phyloP scores from a whole-genome alignment of 495 filamentous ascomycete species.

The Aspergillus sparsus region DNA sequence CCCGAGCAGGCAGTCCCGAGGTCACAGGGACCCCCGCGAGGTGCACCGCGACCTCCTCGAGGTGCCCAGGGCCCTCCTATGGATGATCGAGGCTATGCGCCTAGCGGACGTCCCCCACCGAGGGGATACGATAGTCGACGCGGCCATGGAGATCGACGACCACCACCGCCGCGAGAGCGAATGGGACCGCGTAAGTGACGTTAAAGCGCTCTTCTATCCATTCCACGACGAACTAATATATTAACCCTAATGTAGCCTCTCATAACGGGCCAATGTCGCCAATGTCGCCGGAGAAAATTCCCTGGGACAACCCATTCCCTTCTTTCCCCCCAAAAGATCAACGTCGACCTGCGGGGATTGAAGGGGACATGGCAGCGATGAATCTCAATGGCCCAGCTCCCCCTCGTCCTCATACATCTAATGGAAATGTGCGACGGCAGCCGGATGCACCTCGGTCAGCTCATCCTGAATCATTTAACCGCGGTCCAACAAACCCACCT shows the following conservation, averaged over 20 bases:
- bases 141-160: conserved; percentile 29
- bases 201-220: background rate
- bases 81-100: conserved; percentile 53
- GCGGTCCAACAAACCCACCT: conserved; percentile 28
- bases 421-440: conserved; percentile 27
- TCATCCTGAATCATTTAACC: conserved; percentile 28
- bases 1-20: conserved; percentile 49
- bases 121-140: conserved; percentile 32
- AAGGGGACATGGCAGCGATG: conserved; percentile 59
- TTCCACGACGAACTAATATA: background rate
- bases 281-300: conserved; percentile 48
- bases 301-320: conserved; percentile 71
- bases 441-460: conserved; percentile 35
- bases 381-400: conserved; percentile 48
- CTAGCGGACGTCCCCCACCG: conserved; percentile 40
- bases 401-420: conserved; percentile 43
- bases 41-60: conserved; percentile 36
- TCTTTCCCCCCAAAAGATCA: conserved; percentile 52
- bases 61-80: conserved; percentile 31
- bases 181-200: conserved; percentile 39
- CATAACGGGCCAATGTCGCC: conserved; percentile 40
- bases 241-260: conserved; percentile 26
- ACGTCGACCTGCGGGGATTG: conserved; percentile 34
- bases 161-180: conserved; percentile 30
- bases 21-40: conserved; percentile 45